Base-by-base conservation (phyloP, 441 rosid species). In the Adansonia gregorii region DNA sequence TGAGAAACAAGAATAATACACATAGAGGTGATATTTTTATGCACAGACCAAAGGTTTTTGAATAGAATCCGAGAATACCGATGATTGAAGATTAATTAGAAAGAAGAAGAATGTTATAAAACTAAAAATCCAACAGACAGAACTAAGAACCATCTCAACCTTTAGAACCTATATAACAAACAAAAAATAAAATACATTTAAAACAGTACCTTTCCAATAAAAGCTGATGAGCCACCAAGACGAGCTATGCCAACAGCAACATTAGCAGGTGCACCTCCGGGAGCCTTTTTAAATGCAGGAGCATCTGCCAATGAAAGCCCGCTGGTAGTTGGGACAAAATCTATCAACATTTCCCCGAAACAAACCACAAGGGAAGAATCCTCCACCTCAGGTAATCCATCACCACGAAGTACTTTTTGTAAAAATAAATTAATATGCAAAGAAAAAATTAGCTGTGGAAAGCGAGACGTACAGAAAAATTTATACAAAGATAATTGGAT, bases 201-300 rank as follows among this genome's bases (percentile, higher is more conserved):
- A 49, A 72, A 49, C 0, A 15, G 49, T 75, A 95, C 99, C 95
- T 93, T 95, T 63, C 97, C 98, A 51, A 95, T 88, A 82, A 93
- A 93, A 73, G 99, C 99, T 0, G 99, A 89, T 56, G 93, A 91
- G 72, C 99, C 99, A 58, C 98, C 98, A 19, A 92, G 98, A 78
- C 97, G 94, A 80, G 98, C 85, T n/a, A 95, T 90, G 54, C 97
- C 99, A 66, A 92, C 97, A n/a, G 97, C 99, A 48, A 95, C 99
- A 85, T 95, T 95, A 43, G 98, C 98, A 69, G 99, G 99, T 45
- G 99, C 99, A 78, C 99, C 98, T 63, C 99, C 99, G 0, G 99
- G 92, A 73, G 99, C 98, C 77, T 93, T 95, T 67, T 92, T 90
- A 77, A 95, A 95, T 74, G 98, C 94, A 8, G 95, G 97, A 15